Percentiles rank a stretch among this genome's conserved stretches.
These are phyloP conservation scores for Niebla homalea DNA, from an alignment of 495 filamentous ascomycete genomes.

Conservation along the genomic window DNA sequence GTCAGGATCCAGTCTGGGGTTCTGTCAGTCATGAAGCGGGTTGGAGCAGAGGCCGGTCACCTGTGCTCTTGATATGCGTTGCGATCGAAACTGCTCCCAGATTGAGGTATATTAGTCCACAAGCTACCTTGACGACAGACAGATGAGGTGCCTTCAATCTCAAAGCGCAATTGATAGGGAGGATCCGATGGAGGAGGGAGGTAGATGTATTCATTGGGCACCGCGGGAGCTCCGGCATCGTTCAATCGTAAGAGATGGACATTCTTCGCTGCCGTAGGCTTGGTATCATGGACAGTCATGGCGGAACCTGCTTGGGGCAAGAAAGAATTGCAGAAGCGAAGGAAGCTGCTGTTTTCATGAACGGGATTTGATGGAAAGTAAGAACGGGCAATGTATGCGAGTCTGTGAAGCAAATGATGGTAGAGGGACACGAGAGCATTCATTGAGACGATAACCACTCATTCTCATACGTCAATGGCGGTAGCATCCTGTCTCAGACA, in stretches of 20 bases:
- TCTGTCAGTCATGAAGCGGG: slow-evolving; percentile 16
- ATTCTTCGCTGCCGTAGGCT: slow-evolving; percentile 17
- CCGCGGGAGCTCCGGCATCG: slow-evolving; percentile 83
- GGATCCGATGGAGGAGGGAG: slow-evolving; percentile 60
- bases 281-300: neutral
- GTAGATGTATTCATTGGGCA: slow-evolving; percentile 82
- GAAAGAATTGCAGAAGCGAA: neutral
- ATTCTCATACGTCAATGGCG: too few relatives aligned
- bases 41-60: slow-evolving; percentile 36
- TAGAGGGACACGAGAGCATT: too few relatives aligned
- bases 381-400: neutral
- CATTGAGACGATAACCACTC: too few relatives aligned
- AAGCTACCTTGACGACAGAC: slow-evolving; percentile 87
- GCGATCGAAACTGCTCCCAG: slow-evolving; percentile 59
- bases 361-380: neutral
- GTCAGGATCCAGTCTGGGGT: slow-evolving; percentile 63
- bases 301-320: neutral
- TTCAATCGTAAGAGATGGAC: slow-evolving; percentile 81
- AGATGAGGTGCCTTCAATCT: slow-evolving; percentile 90
- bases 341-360: neutral
- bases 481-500: too few relatives aligned
- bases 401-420: too few relatives aligned
- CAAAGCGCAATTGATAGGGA: slow-evolving; percentile 71
- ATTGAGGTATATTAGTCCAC: slow-evolving; percentile 86
- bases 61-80: slow-evolving; percentile 72